Evolutionary conservation across 768 basidiomycete species (phyloP), one percentile per base, ranked within the genome.

Genomic region (Filobasidium wieringae): DNA sequence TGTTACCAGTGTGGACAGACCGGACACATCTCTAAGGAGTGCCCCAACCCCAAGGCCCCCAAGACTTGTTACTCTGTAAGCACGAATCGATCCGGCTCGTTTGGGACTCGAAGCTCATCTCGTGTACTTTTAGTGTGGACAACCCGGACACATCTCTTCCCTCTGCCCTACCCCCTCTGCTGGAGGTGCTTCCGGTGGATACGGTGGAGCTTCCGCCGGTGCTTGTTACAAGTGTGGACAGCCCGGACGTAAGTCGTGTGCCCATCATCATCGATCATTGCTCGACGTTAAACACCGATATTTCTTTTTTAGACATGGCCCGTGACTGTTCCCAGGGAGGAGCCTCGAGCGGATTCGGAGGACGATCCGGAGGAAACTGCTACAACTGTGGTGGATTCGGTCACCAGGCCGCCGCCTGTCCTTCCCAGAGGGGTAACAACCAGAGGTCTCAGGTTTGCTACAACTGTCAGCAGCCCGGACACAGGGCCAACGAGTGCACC

Each of bases 201-300:
- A 33, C 55, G 61, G 54, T 45, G 64, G 65, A 53, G 66, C 55
- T 41, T 64, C 50, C 36, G 61, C 62, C 55, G 70, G 70, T 50
- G 69, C 70, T 53, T 73, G 72, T 63, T 73, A 70, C 68, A 55
- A 63, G 60, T 73, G 72, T 57, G 72, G 72, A 54, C 70, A 73
- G 65, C 66, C 69, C 59, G 72, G 72, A 27, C 72, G 71, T 72
- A 59, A 62, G 70, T 63, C 19, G n/a, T n/a, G n/a, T n/a, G n/a
- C n/a, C 4, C 36, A 17, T 7, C 15, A 27, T 32, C 30, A 30
- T 52, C 15, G 39, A 29, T 30, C 12, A 40, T 27, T 29, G 5
- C 14, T 17, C 52, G 22, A 32, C 52, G 22, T 19, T 2, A 22
- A 36, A 3, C 7, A 7, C 37, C 17, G 43, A 30, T 32, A 17